A percentile compares a stretch with the other conserved stretches of the same genome.
phyloP scores from a whole-genome alignment of 2,329 filamentous ascomycete species.

The Nannizziopsis barbatae region DNA sequence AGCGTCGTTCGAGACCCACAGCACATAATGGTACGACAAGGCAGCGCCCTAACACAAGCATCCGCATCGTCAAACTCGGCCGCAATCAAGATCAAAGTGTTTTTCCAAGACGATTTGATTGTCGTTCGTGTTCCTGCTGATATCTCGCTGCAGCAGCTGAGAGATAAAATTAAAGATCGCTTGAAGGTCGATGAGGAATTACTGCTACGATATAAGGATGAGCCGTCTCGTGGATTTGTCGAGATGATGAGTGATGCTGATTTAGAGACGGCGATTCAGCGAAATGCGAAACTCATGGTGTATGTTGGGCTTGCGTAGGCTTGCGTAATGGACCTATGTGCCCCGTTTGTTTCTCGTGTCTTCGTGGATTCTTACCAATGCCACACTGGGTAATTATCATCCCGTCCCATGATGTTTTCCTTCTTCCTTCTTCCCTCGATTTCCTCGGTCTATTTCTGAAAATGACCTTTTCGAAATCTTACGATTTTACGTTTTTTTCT shows the following conservation, averaged over 20 bases:
- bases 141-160: constrained; percentile 64
- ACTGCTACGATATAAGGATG: constrained; percentile 75
- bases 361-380: too few species aligned
- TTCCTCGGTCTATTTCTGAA: too few species aligned
- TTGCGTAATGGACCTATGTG: too few species aligned
- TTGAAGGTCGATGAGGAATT: constrained; percentile 69
- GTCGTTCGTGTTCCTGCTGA: constrained; percentile 78
- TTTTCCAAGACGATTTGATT: constrained; percentile 83
- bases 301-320: constrained; percentile 44
- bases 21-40: constrained; percentile 36
- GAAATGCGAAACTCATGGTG: constrained; percentile 79
- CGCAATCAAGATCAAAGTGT: constrained; percentile 86
- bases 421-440: too few species aligned
- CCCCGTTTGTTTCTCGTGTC: too few species aligned
- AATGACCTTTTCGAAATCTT: too few species aligned
- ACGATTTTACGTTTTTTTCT: too few species aligned
- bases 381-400: too few species aligned
- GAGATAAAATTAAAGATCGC: constrained; percentile 73
- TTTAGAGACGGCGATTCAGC: constrained; percentile 63
- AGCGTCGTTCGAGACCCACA: constrained; percentile 2
- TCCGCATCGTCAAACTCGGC: constrained; percentile 33
- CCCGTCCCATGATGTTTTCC: too few species aligned
- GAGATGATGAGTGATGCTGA: constrained; percentile 69
- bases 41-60: constrained; percentile 44
- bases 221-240: constrained; percentile 62